A percentile compares a stretch with the other conserved stretches of the same genome.
phyloP scores from a whole-genome alignment of 192 early-diverging fungal genomes.

The Cladochytrium replicatum region DNA sequence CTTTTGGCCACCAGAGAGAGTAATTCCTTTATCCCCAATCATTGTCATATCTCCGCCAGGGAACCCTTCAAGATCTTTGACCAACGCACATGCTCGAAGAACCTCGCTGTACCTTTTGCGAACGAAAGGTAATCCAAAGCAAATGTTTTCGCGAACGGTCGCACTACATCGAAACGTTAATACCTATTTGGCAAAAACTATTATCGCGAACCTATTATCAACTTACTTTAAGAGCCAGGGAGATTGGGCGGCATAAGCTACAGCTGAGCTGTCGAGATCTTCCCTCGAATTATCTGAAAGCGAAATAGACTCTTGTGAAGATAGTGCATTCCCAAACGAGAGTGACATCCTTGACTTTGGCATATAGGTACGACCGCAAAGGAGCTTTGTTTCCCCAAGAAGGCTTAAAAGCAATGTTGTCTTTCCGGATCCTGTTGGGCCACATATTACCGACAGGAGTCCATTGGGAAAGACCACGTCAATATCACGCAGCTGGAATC shows the following conservation, averaged over 20 bases:
- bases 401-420: constrained; percentile 1
- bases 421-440: constrained; percentile 1
- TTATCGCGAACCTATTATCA: too few relatives aligned
- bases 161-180: too few relatives aligned
- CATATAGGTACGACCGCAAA: too few relatives aligned
- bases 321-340: background rate
- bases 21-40: constrained; percentile 53
- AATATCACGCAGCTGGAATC: background rate
- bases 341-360: constrained; percentile 1
- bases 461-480: background rate
- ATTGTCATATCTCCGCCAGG: constrained; percentile 83
- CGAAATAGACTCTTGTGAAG: too few relatives aligned
- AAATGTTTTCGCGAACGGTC: constrained; percentile 86
- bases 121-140: constrained; percentile 77
- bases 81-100: constrained; percentile 77
- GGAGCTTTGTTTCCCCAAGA: too few relatives aligned
- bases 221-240: constrained; percentile 53
- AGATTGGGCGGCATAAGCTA: constrained; percentile 78
- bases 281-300: too few relatives aligned
- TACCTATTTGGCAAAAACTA: too few relatives aligned
- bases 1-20: constrained; percentile 23
- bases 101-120: constrained; percentile 56
- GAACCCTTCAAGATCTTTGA: constrained; percentile 76
- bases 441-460: background rate
- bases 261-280: too few relatives aligned